Evolutionary conservation across 768 basidiomycete species (phyloP).

Genomic region (Podaxis sp.): DNA sequence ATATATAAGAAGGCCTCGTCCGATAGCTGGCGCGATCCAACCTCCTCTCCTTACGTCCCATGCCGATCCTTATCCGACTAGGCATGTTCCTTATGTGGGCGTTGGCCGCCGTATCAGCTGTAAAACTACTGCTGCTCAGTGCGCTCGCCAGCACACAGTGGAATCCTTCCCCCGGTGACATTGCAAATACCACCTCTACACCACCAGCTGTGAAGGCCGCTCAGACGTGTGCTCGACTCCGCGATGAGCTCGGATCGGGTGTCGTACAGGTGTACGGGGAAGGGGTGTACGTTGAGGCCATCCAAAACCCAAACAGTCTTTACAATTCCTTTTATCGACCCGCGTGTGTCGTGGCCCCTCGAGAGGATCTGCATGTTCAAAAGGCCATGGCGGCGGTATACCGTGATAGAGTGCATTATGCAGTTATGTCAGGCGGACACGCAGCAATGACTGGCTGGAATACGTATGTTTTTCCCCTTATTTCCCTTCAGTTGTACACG

Average conservation of each 20-base stretch:
- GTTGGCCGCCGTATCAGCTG: neutral
- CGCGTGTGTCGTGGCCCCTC: constrained; percentile 38
- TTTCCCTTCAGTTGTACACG: neutral
- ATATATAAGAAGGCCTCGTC: constrained; percentile 12
- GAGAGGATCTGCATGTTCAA: constrained; percentile 31
- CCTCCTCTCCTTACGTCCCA: constrained; percentile 12
- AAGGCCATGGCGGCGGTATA: constrained; percentile 38
- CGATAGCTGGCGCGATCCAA: neutral
- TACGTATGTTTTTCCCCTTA: constrained; percentile 29
- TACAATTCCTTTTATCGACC: constrained; percentile 33
- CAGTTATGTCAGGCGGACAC: constrained; percentile 43
- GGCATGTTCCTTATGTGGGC: constrained; percentile 11
- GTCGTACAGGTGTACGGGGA: constrained; percentile 8
- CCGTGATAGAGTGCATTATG: constrained; percentile 33
- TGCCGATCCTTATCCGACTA: constrained; percentile 11
- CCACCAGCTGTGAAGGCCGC: neutral
- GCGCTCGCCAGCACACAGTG: constrained; percentile 1
- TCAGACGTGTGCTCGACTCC: constrained; percentile 4
- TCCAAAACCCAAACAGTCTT: constrained; percentile 30
- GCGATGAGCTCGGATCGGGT: constrained; percentile 8
- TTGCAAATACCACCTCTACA: neutral
- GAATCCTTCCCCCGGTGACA: neutral
- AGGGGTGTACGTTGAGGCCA: constrained; percentile 4
- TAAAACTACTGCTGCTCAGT: neutral
- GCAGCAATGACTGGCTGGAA: constrained; percentile 45